These are phyloP conservation scores for Lasiosphaeria miniovina DNA, from an alignment of 495 filamentous ascomycete species.

Conservation along the genomic window DNA sequence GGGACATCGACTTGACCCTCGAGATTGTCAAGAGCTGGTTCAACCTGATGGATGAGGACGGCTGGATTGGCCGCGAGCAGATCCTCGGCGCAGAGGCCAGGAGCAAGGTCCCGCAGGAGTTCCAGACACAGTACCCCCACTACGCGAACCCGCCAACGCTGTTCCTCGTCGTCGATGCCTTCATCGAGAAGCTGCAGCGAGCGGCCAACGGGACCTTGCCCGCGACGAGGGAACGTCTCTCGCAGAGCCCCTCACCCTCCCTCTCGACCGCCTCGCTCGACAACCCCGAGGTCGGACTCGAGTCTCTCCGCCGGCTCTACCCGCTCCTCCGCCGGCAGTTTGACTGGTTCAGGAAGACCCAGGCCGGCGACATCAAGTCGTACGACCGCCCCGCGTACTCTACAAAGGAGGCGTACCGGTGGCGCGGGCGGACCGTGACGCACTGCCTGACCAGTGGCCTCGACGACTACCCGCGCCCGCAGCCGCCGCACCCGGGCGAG, in stretches of 20 bases:
- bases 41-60: conserved; percentile 91
- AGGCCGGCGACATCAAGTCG: conserved; percentile 81
- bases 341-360: conserved; percentile 90
- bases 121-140: conserved; percentile 94
- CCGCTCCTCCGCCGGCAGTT: conserved; percentile 91
- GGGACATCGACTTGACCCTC: conserved; percentile 86
- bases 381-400: conserved; percentile 89
- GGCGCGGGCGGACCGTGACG: conserved; percentile 83
- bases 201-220: conserved; percentile 38
- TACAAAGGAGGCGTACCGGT: conserved; percentile 86
- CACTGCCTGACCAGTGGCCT: conserved; percentile 91
- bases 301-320: conserved; percentile 79
- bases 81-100: conserved; percentile 92
- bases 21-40: conserved; percentile 96
- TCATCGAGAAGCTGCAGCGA: conserved; percentile 68
- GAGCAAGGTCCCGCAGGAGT: conserved; percentile 93
- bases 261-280: conserved; percentile 60
- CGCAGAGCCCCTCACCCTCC: conserved; percentile 31
- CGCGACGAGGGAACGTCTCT: conserved; percentile 30
- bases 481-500: conserved; percentile 97
- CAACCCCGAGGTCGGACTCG: conserved; percentile 62
- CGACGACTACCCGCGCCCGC: conserved; percentile 92
- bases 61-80: conserved; percentile 96
- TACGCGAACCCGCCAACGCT: conserved; percentile 98
- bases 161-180: conserved; percentile 80